Evolutionary conservation across 371 early-diverging fungal genomes (phyloP).

Genomic region (Smittium culicis): DNA sequence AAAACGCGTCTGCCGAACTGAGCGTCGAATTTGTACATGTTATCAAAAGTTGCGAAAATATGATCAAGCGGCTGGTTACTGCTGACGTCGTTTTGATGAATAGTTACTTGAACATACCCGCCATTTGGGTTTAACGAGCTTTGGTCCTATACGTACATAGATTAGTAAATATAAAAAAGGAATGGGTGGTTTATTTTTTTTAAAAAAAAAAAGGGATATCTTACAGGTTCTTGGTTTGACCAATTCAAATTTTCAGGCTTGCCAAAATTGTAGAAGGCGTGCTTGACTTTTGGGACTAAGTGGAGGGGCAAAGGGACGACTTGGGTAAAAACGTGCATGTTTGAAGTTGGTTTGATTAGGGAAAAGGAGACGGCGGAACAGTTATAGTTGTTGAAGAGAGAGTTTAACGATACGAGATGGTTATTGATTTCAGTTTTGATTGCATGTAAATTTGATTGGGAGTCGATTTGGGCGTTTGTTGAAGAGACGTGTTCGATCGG

Average conservation of each 20-base stretch:
- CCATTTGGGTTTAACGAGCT: neutral
- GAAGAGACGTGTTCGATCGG: constrained; percentile 39
- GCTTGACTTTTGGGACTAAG: constrained; percentile 12
- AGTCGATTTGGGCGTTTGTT: constrained; percentile 11
- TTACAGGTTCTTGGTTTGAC: constrained; percentile 16
- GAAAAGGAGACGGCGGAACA: constrained; percentile 26
- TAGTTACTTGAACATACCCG: constrained; percentile 24
- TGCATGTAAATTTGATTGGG: neutral
- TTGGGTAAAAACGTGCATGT: constrained; percentile 27
- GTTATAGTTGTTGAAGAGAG: constrained; percentile 20
- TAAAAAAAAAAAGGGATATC: constrained; percentile 4
- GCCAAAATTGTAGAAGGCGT: constrained; percentile 14
- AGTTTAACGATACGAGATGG: constrained; percentile 13
- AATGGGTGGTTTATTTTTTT: neutral
- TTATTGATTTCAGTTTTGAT: constrained; percentile 12
- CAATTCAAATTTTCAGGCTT: constrained; percentile 13
- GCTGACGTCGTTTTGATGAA: constrained; percentile 11
- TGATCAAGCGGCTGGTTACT: too few species aligned
- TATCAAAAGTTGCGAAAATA: constrained; percentile 17
- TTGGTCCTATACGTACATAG: too few species aligned
- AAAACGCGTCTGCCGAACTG: constrained; percentile 32
- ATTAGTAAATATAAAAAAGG: constrained; percentile 1
- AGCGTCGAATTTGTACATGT: constrained; percentile 19
- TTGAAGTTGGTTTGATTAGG: constrained; percentile 20
- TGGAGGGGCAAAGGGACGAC: constrained; percentile 27